Evolutionary conservation across 2,329 filamentous ascomycete genomes (phyloP), one percentile per base, ranked within the genome.

Genomic region (Pseudovirgaria hyperparasitica): DNA sequence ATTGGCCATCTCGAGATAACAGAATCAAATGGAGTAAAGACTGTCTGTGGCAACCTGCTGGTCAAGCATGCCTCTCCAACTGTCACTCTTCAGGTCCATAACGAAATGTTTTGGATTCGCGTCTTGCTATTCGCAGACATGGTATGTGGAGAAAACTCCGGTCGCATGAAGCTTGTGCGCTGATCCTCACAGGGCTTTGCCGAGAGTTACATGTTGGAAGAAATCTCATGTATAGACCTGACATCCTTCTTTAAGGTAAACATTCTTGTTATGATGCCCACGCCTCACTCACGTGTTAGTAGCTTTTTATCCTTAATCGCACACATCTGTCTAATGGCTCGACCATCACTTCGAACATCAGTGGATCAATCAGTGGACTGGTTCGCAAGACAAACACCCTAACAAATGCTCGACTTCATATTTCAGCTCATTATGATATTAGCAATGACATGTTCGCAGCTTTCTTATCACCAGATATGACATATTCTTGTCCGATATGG

Each of bases 361-460:
- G 68, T 2, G 61, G 63, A 5, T 64, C 67, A 3, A 48, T 79
- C 21, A 66, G 70, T 3, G 67, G 65, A 25, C 45, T 80, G 19
- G 37, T 61, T 9, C 48, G 60, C 25, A 48, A 53, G 23, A 61
- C 54, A 23, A 63, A 63, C 41, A 62, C 58, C 13, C 54, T 63
- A 10, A 52, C 55, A 29, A 63, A 61, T 31, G 68, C 74, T 8
- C 33, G 35, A 8, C 57, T 79, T 22, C 81, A 84, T 43, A 72
- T 79, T 27, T 67, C 67, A 3, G 75, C 76, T 4, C 78, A 84
- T 38, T 84, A 84, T 46, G 77, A 84, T 41, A 78, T 82, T 35
- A 75, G 70, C 37, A 82, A 82, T 42, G 72, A 74, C 31, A 79
- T 82, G 72, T 82, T 82, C 40, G 72, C 74, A 5, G 73, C 76